Percentiles rank a stretch among this genome's conserved stretches.
Evolutionary conservation across 2,329 filamentous ascomycete genomes (phyloP).

Genomic region (Chlorencoelia australis): DNA sequence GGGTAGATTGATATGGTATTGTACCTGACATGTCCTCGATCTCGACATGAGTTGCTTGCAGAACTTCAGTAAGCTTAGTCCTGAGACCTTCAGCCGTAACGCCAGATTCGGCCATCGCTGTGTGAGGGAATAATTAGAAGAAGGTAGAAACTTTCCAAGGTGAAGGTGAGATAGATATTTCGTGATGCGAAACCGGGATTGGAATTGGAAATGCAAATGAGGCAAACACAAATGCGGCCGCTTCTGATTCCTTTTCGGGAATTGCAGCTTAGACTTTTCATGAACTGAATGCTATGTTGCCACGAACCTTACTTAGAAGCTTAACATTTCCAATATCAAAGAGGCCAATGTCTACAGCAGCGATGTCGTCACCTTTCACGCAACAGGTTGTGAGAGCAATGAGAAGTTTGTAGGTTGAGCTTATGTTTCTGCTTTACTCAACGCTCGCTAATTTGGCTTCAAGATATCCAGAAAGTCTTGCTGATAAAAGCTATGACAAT

Average conservation of each 20-base stretch:
- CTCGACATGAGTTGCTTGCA: constrained; percentile 70
- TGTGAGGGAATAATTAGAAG: neutral
- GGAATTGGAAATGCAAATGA: neutral
- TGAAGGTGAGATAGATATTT: neutral
- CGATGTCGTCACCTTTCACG: constrained; percentile 38
- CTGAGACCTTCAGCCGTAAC: constrained; percentile 67
- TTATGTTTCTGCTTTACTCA: constrained; percentile 1
- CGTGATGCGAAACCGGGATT: constrained; percentile 6
- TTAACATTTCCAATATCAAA: constrained; percentile 6
- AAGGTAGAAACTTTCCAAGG: neutral
- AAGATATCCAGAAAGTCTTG: constrained; percentile 81
- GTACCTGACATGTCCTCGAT: constrained; percentile 89
- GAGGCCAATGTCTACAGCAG: constrained; percentile 17
- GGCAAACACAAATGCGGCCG: constrained; percentile 8
- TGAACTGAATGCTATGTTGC: constrained; percentile 14
- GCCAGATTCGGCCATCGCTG: constrained; percentile 42
- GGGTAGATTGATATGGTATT: constrained; percentile 22
- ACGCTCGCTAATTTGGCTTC: neutral
- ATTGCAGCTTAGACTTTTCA: neutral
- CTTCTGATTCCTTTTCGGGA: constrained; percentile 1
- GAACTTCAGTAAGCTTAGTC: constrained; percentile 55
- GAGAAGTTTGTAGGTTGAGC: constrained; percentile 58
- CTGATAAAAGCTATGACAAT: constrained; percentile 90
- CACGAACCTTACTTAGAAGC: constrained; percentile 10
- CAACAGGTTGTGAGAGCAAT: constrained; percentile 66